Evolutionary conservation across 306 rosid genomes (phyloP).

Genomic region (Crotalaria pallida): DNA sequence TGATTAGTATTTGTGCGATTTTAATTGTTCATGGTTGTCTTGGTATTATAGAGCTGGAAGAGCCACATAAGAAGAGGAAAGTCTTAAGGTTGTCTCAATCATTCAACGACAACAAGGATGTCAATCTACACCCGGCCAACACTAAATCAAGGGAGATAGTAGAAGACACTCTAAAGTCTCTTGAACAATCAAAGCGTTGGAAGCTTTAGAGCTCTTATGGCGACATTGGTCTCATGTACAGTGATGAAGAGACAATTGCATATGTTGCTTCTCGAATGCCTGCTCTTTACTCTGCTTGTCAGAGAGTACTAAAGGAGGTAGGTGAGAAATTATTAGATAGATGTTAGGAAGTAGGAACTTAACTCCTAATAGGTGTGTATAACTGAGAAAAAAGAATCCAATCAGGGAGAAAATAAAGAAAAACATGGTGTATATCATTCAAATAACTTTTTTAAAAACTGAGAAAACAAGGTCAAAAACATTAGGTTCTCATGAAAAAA

Average conservation of each 20-base stretch:
- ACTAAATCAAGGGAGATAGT: conserved; percentile 61
- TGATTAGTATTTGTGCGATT: background rate
- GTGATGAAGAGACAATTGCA: conserved; percentile 74
- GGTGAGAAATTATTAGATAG: background rate
- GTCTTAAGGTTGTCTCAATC: conserved; percentile 72
- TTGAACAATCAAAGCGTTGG: conserved; percentile 78
- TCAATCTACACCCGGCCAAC: conserved; percentile 51
- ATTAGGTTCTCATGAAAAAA: background rate
- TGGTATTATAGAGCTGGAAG: conserved; percentile 70
- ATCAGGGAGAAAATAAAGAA: background rate
- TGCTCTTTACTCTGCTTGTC: conserved; percentile 89
- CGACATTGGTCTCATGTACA: conserved; percentile 70
- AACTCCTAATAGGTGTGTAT: background rate
- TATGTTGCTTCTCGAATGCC: conserved; percentile 96
- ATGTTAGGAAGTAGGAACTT: too few species aligned
- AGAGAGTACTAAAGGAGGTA: conserved; percentile 89
- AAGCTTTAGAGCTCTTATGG: conserved; percentile 88
- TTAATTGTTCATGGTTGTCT: conserved; percentile 15
- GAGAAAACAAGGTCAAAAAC: background rate
- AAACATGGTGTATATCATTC: background rate
- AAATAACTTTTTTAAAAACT: conserved; percentile 1
- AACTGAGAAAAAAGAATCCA: background rate
- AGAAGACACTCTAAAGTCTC: conserved; percentile 73
- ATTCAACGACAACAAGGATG: conserved; percentile 63
- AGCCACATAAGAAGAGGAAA: conserved; percentile 79